These are phyloP conservation scores for Pseudocercospora fuligena DNA, from an alignment of 2,329 filamentous ascomycete genomes.

Conservation along the genomic window DNA sequence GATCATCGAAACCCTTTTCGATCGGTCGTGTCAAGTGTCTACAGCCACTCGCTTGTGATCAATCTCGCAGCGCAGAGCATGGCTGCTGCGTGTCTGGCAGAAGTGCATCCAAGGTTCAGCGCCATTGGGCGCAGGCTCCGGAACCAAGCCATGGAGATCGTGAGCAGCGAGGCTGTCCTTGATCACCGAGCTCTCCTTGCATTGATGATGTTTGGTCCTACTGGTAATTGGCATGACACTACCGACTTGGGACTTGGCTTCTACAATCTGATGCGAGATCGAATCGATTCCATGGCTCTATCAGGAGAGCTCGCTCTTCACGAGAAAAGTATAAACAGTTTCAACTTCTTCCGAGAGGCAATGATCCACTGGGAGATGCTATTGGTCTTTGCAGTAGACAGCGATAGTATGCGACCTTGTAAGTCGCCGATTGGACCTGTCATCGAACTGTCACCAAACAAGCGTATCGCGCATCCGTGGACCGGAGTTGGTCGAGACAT, in stretches of 20 bases:
- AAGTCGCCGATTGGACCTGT: slow-evolving; percentile 31
- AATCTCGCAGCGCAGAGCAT: slow-evolving; percentile 31
- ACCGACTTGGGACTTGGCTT: slow-evolving; percentile 59
- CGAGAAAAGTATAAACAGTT: slow-evolving; percentile 37
- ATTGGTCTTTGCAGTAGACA: slow-evolving; percentile 43
- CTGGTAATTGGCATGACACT: slow-evolving; percentile 64
- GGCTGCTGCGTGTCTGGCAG: slow-evolving; percentile 35
- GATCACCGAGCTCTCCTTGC: slow-evolving; percentile 51
- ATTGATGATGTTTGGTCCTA: slow-evolving; percentile 63
- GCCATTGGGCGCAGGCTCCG: slow-evolving; percentile 31
- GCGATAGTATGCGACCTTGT: slow-evolving; percentile 56
- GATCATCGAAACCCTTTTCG: slow-evolving; percentile 28
- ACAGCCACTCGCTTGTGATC: slow-evolving; percentile 28
- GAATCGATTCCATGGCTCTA: slow-evolving; percentile 21
- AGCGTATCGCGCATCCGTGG: slow-evolving; percentile 45
- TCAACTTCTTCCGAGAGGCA: slow-evolving; percentile 62
- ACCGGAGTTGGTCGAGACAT: slow-evolving; percentile 54
- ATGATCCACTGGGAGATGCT: slow-evolving; percentile 64
- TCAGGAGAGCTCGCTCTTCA: slow-evolving; percentile 15
- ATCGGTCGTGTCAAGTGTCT: slow-evolving; percentile 27
- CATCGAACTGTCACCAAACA: slow-evolving; percentile 37
- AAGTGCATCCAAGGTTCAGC: slow-evolving; percentile 32
- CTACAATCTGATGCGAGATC: slow-evolving; percentile 40
- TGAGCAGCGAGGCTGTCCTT: slow-evolving; percentile 27
- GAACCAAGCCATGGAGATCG: slow-evolving; percentile 30